A percentile compares a stretch with the other conserved stretches of the same genome.
Conservation (phyloP, 2,329 filamentous ascomycete species). For the Botrytis pseudocinerea region DNA sequence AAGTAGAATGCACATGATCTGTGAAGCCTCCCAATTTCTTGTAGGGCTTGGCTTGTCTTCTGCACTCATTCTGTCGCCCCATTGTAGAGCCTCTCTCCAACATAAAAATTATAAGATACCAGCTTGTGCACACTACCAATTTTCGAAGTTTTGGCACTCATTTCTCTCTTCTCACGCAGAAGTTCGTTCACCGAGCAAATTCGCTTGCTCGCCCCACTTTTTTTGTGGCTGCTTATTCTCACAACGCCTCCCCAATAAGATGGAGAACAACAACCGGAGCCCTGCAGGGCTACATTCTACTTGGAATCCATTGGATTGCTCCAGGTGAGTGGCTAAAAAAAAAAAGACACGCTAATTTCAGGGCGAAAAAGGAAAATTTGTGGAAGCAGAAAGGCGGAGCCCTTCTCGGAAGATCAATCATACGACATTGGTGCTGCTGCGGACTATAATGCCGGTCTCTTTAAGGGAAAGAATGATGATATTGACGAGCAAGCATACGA, state of each 20-base stretch:
- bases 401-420: too few species aligned
- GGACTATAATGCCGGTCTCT: not conserved
- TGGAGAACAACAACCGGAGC: not conserved
- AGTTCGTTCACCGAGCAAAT: not conserved
- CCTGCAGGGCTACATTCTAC: not conserved
- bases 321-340: not conserved
- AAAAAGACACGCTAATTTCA: constrained; percentile 2
- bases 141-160: not conserved
- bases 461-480: not conserved
- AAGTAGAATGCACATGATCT: not conserved
- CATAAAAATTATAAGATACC: not conserved
- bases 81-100: rapidly evolving
- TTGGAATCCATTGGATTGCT: not conserved
- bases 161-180: not conserved
- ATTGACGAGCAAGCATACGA: not conserved
- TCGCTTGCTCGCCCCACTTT: not conserved
- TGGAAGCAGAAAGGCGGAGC: too few species aligned
- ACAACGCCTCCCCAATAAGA: not conserved
- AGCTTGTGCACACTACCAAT: not conserved
- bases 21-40: not conserved
- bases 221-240: not conserved
- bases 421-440: not conserved
- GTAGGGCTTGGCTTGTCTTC: not conserved
- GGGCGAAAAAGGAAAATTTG: too few species aligned
- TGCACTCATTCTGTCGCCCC: not conserved